phyloP scores from a whole-genome alignment of 371 early-diverging fungal species.

The Syncephalastrum sp. region DNA sequence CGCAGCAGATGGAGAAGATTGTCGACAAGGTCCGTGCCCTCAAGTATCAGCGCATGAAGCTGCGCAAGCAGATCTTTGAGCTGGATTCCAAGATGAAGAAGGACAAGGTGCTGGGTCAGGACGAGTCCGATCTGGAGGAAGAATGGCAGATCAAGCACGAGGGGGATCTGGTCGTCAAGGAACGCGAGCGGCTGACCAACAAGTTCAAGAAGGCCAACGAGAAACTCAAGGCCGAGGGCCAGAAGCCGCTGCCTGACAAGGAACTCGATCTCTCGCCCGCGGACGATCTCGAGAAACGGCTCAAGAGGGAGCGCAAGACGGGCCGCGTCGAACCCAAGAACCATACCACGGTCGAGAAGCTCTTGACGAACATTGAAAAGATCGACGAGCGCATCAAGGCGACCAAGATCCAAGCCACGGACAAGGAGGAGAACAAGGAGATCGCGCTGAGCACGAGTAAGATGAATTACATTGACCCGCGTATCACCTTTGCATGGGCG shows the following conservation, averaged over 20 bases:
- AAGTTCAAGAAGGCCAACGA: constrained; percentile 76
- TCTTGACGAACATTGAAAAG: constrained; percentile 63
- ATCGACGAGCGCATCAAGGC: constrained; percentile 69
- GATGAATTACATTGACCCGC: constrained; percentile 98
- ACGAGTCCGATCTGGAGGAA: constrained; percentile 80
- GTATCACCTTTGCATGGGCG: constrained; percentile 95
- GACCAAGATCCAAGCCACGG: constrained; percentile 65
- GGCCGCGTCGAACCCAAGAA: constrained; percentile 38
- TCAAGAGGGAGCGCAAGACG: constrained; percentile 52
- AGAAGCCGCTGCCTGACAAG: constrained; percentile 48
- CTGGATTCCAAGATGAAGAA: constrained; percentile 77
- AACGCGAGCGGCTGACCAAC: constrained; percentile 56
- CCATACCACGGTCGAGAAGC: constrained; percentile 55
- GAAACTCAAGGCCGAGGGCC: constrained; percentile 58
- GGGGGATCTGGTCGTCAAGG: constrained; percentile 52
- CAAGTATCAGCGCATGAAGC: constrained; percentile 80
- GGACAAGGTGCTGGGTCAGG: constrained; percentile 64
- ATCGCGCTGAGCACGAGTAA: constrained; percentile 98
- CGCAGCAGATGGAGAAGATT: constrained; percentile 75
- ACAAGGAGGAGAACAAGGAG: constrained; percentile 96
- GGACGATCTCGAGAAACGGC: constrained; percentile 41
- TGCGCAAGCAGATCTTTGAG: constrained; percentile 64
- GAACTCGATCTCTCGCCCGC: constrained; percentile 58
- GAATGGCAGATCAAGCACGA: constrained; percentile 75
- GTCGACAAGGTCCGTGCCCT: constrained; percentile 80